Evolutionary conservation across 768 basidiomycete species (phyloP), one percentile per base, ranked within the genome.

Genomic region (Suillus americanus): DNA sequence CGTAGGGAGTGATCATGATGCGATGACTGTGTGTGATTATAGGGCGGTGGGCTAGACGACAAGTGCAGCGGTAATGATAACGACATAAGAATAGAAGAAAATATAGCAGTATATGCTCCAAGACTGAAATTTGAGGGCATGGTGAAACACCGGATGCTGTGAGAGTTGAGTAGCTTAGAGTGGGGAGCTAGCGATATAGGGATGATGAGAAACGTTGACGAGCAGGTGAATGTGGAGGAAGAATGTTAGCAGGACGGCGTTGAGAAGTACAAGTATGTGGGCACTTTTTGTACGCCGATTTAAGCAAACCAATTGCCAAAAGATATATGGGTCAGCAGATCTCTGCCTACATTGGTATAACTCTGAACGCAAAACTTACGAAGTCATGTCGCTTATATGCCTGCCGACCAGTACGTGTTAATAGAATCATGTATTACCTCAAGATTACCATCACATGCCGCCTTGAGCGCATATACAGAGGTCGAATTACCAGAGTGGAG

Each of bases 21-120:
- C 20, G 16, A 38, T 51, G 45, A 30, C 13, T 23, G 33, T 41
- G 23, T 48, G 51, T 64, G 56, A 45, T 64, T 50, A 51, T 61
- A 65, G 30, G 65, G 63, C 5, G 63, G 62, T 9, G 25, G 33
- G 8, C 38, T n/a, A 16, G 62, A 62, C 23, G 41, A 14, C n/a
- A 61, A 45, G 20, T 20, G 41, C 9, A 62, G 35, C 5, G 16
- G 41, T 7, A 40, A 54, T 7, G 18, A 28, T 5, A 43, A 37
- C 20, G 60, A 43, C 16, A 28, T 53, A 10, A 61, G 59, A 23
- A 66, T 25, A 2, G 43, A 30, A 45, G 45, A 40, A 28, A 59
- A 13, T 20, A 41, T 20, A 8, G 57, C 40, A 41, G 25, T 28
- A 14, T 28, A 59, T 3, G 57, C 20, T 41, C 3, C 57, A 28